Percentiles rank a stretch among this genome's conserved stretches.
phyloP scores from a whole-genome alignment of 1,139 yeast species.

The Saccharomyces hybrid region DNA sequence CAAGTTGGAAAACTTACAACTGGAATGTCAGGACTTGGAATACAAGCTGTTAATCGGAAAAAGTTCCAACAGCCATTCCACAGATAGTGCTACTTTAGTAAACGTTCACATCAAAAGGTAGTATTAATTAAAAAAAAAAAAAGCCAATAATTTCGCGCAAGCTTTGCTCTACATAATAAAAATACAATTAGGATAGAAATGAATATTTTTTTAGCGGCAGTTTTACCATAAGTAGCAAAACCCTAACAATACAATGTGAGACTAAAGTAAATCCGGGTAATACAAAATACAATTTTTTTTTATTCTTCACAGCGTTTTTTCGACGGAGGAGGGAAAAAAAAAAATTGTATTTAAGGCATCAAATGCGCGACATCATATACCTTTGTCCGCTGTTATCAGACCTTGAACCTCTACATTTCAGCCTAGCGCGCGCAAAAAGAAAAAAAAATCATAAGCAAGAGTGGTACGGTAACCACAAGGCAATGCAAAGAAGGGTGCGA shows the following conservation, averaged over 20 bases:
- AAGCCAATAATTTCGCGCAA: background rate
- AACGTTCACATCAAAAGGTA: slow-evolving; percentile 2
- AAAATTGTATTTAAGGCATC: background rate
- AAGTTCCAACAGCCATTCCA: slow-evolving; percentile 1
- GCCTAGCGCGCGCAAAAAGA: background rate
- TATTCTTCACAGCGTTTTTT: too few relatives aligned
- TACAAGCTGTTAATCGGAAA: background rate
- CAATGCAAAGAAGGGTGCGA: background rate
- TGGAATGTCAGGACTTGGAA: slow-evolving; percentile 32
- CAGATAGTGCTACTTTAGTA: slow-evolving; percentile 3
- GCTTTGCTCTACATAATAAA: background rate
- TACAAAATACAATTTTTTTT: background rate
- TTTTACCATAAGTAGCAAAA: background rate
- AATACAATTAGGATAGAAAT: background rate
- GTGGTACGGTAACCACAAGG: background rate
- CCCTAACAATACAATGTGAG: background rate
- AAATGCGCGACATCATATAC: background rate
- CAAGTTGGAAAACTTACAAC: slow-evolving; percentile 35
- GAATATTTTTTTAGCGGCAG: background rate
- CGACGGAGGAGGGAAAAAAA: background rate
- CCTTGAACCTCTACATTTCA: background rate
- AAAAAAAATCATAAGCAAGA: too few relatives aligned
- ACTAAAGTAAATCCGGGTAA: background rate
- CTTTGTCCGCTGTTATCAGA: background rate
- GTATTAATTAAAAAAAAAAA: too few relatives aligned